Evolutionary conservation across 495 filamentous ascomycete genomes (phyloP), one percentile per base, ranked within the genome.

Genomic region (Parathielavia appendiculata): DNA sequence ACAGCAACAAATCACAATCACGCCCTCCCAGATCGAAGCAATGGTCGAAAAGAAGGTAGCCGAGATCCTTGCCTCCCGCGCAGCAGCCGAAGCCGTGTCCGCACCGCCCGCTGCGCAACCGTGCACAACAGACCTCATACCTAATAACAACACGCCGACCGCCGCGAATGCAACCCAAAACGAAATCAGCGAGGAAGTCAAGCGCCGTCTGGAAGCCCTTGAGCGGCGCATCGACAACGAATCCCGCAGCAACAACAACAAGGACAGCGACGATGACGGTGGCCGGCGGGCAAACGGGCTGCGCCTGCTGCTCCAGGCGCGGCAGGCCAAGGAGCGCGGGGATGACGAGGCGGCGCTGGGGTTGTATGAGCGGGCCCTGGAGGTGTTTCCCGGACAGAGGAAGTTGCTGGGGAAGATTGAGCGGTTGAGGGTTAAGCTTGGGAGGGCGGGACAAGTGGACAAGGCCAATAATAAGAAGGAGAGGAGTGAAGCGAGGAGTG

Each of bases 11-110:
- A 61, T 73, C 14, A 70, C 73, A 9, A 65, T 95, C 5, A 89
- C 87, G 5, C 86, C 88, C 26, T 84, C 81, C n/a, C 84, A 81
- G 55, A 92, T 96, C 40, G 92, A 96, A 64, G 90, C 91, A 45
- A 84, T 97, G 71, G 89, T 98, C 8, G 88, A 93, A 67, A 87
- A 84, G 66, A 95, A 95, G 61, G 89, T 98, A 0, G 86, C 86
- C 45, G 92, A 95, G 67, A 89, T 93, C 35, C 75, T 97, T 1
- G 90, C 91, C 2, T 81, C 86, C 10, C 83, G 86, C 26, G 79
- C 79, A 0, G 69, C 81, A 1, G 58, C 50, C 26, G 30, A 65
- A 30, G 9, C 57, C 20, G 48, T 50, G 0, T 9, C 54, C 17
- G 48, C 32, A 4, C 35, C 52, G 0, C 10, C 53, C n/a, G 17